Evolutionary conservation across 1,284 basidiomycete species (phyloP).

Genomic region (Papiliotrema terrestris): DNA sequence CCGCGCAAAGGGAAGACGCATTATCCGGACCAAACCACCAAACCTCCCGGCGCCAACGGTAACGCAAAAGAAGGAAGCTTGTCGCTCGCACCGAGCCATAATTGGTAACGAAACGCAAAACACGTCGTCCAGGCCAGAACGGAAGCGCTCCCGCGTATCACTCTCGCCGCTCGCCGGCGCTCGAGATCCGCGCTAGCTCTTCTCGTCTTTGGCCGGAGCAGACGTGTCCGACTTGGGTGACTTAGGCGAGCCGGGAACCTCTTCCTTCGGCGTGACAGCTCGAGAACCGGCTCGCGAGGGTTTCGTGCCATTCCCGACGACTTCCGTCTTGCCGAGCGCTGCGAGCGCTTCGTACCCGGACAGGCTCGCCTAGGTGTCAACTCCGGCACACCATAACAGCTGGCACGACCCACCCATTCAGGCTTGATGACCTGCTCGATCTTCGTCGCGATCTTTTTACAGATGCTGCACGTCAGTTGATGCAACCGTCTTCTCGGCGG

Average conservation of each 20-base stretch:
- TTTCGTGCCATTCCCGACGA: not conserved
- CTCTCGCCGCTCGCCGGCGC: too few species aligned
- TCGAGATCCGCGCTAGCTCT: too few species aligned
- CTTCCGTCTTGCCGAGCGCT: not conserved
- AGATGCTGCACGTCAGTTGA: constrained; percentile 39
- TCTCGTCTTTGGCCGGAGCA: not conserved
- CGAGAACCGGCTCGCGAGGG: not conserved
- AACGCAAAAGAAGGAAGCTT: too few species aligned
- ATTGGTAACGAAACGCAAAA: too few species aligned
- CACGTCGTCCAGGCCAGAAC: too few species aligned
- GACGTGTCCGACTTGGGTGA: not conserved
- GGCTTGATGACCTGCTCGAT: constrained; percentile 38
- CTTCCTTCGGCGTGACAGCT: not conserved
- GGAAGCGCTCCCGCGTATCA: too few species aligned
- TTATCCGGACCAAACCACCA: too few species aligned
- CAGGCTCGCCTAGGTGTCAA: not conserved
- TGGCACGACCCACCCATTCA: constrained; percentile 44
- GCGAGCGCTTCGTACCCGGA: constrained; percentile 1
- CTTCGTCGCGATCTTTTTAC: constrained; percentile 36
- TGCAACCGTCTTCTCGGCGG: not conserved
- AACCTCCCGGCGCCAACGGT: too few species aligned
- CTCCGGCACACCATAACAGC: not conserved
- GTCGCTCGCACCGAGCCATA: too few species aligned
- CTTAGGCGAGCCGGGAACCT: not conserved
- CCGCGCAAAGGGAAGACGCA: too few species aligned